Evolutionary conservation across 2,329 filamentous ascomycete species (phyloP).

Genomic region (Talaromyces sp.): DNA sequence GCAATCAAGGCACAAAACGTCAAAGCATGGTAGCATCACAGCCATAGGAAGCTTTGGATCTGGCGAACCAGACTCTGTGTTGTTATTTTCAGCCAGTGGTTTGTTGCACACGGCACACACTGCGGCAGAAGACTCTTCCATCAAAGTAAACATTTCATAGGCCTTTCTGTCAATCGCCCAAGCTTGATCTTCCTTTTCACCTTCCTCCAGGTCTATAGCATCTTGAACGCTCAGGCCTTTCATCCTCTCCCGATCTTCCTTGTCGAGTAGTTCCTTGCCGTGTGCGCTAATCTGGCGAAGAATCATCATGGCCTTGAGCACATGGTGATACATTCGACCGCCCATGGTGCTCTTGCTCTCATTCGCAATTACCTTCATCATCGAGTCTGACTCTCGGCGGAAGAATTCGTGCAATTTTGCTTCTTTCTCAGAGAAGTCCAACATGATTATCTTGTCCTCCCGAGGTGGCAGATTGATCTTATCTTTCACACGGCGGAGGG

Average conservation of each 20-base stretch:
- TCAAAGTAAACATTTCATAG: conserved; percentile 79
- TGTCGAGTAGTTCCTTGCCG: conserved; percentile 82
- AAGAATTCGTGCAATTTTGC: conserved; percentile 78
- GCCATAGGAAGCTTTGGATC: conserved; percentile 54
- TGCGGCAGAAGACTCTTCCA: conserved; percentile 77
- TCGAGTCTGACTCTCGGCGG: conserved; percentile 72
- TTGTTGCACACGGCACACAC: conserved; percentile 67
- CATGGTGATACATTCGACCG: conserved; percentile 88
- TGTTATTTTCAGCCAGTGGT: conserved; percentile 55
- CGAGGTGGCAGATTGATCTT: conserved; percentile 78
- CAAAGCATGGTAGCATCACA: conserved; percentile 82
- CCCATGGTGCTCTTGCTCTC: conserved; percentile 65
- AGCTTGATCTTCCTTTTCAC: conserved; percentile 60
- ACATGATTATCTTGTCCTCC: conserved; percentile 66
- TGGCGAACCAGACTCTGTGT: conserved; percentile 54
- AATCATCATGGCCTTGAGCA: conserved; percentile 84
- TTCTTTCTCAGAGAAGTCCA: conserved; percentile 75
- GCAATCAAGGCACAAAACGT: conserved; percentile 76
- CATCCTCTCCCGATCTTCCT: conserved; percentile 75
- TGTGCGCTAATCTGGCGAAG: conserved; percentile 89
- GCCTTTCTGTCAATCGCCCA: conserved; percentile 67
- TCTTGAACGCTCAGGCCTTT: conserved; percentile 79
- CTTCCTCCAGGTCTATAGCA: conserved; percentile 84
- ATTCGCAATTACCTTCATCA: conserved; percentile 71
- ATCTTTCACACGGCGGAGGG: conserved; percentile 85